Evolutionary conservation across 352 stramenopile genomes (phyloP).

Genomic region (Phytophthora ramorum): DNA sequence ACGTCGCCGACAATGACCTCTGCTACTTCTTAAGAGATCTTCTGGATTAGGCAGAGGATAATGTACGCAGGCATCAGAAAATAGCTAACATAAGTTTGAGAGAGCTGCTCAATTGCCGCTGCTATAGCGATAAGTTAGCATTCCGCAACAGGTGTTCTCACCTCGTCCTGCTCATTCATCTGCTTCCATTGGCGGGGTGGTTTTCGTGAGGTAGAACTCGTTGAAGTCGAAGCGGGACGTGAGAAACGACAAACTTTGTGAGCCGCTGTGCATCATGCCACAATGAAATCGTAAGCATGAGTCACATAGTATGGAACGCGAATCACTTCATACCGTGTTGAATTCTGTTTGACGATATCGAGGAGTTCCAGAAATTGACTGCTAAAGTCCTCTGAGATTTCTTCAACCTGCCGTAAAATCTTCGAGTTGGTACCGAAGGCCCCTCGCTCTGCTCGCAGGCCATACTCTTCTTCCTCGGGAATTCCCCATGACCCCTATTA

Average conservation of each 20-base stretch:
- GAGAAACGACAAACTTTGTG: slow-evolving; percentile 86
- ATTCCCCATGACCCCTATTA: slow-evolving; percentile 67
- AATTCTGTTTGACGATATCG: slow-evolving; percentile 71
- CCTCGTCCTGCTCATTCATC: slow-evolving; percentile 50
- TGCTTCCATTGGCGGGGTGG: slow-evolving; percentile 40
- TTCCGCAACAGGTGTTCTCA: slow-evolving; percentile 13
- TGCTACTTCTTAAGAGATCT: slow-evolving; percentile 81
- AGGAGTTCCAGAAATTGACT: slow-evolving; percentile 72
- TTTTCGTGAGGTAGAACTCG: slow-evolving; percentile 85
- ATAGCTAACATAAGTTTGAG: slow-evolving; percentile 3
- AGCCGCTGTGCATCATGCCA: slow-evolving; percentile 42
- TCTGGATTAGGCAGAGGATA: slow-evolving; percentile 42
- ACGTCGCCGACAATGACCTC: slow-evolving; percentile 57
- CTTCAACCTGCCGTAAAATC: slow-evolving; percentile 66
- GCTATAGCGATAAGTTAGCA: slow-evolving; percentile 28
- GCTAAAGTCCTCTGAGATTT: slow-evolving; percentile 71
- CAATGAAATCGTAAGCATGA: slow-evolving; percentile 4
- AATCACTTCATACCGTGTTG: slow-evolving; percentile 49
- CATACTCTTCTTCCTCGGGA: slow-evolving; percentile 59
- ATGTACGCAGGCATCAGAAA: neutral
- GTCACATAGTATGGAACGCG: neutral
- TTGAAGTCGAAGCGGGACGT: slow-evolving; percentile 93
- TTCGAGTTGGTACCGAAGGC: slow-evolving; percentile 56
- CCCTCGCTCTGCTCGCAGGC: slow-evolving; percentile 38
- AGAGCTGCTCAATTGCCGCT: slow-evolving; percentile 9